A percentile compares a stretch with the other conserved stretches of the same genome.
Conservation (phyloP, 139 green algal genomes). For the Zygnema circumcarinatum region DNA sequence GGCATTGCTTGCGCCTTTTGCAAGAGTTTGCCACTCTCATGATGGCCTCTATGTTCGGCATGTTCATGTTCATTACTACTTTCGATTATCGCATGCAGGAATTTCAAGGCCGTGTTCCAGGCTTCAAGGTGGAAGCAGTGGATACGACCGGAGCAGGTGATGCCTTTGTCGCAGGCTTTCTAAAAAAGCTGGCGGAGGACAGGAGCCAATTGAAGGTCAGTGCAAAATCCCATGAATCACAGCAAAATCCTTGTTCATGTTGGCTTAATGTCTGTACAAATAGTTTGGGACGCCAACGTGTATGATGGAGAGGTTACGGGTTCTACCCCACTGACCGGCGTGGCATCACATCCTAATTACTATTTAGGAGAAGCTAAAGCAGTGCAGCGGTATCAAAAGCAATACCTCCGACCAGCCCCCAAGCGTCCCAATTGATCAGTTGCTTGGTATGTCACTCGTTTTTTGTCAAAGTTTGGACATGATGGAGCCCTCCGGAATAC, state of each 20-base stretch:
- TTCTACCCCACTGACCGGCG: neutral
- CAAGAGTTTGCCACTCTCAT: no score
- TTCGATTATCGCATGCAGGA: no score
- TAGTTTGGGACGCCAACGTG: no score
- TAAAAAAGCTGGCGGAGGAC: slow-evolving; percentile 32
- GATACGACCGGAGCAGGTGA: slow-evolving; percentile 56
- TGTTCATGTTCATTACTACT: no score
- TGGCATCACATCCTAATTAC: neutral
- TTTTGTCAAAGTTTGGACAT: no score
- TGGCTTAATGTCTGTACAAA: slow-evolving; percentile 4
- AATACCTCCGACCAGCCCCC: no score
- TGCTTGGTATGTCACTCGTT: no score
- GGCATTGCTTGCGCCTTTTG: no score
- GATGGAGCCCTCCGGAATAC: no score
- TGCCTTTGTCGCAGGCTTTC: slow-evolving; percentile 58
- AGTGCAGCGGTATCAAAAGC: neutral
- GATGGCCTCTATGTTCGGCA: no score
- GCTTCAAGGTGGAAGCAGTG: slow-evolving; percentile 40
- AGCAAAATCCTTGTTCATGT: neutral
- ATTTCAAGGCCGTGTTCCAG: slow-evolving; percentile 29
- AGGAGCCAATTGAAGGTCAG: slow-evolving; percentile 14
- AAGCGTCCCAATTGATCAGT: no score
- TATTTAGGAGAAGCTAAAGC: neutral
- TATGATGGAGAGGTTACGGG: no score
- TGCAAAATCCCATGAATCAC: neutral